Percentiles rank a stretch among this genome's conserved stretches.
Conservation (phyloP, 108 stramenopile genomes). For the Pseudonitzschia pungens region DNA sequence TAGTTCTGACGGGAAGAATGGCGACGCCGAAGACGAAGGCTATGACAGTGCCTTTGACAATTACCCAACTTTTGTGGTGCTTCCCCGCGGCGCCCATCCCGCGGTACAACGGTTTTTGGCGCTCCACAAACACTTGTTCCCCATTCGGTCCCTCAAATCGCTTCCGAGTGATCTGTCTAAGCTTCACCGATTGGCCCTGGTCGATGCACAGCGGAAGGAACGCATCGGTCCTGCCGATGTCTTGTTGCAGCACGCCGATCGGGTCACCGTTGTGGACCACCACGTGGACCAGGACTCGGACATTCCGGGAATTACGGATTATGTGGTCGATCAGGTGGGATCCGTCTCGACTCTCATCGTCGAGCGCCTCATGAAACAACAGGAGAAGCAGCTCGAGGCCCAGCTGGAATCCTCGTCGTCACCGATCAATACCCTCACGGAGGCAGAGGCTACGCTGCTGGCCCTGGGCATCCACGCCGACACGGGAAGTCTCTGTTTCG, state of each 20-base stretch:
- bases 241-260: constrained; percentile 72
- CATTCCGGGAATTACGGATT: constrained; percentile 75
- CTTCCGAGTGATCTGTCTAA: constrained; percentile 66
- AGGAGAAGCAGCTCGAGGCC: constrained; percentile 34
- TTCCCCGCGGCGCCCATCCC: constrained; percentile 95
- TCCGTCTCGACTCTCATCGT: constrained; percentile 85
- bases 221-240: constrained; percentile 84
- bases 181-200: constrained; percentile 80
- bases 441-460: constrained; percentile 88
- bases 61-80: constrained; percentile 85
- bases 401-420: background rate
- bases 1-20: constrained; percentile 8
- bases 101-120: constrained; percentile 84
- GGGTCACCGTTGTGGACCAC: constrained; percentile 90
- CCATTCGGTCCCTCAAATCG: constrained; percentile 80
- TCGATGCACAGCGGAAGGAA: constrained; percentile 89
- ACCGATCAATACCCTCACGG: constrained; percentile 54
- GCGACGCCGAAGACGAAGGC: constrained; percentile 26
- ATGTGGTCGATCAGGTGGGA: constrained; percentile 87
- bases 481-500: constrained; percentile 91
- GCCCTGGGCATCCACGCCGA: constrained; percentile 93
- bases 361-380: constrained; percentile 57
- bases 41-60: constrained; percentile 39
- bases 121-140: constrained; percentile 91
- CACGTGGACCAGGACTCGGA: constrained; percentile 89